Base-by-base conservation (phyloP, 257 asterid species). In the Perilla frutescens region DNA sequence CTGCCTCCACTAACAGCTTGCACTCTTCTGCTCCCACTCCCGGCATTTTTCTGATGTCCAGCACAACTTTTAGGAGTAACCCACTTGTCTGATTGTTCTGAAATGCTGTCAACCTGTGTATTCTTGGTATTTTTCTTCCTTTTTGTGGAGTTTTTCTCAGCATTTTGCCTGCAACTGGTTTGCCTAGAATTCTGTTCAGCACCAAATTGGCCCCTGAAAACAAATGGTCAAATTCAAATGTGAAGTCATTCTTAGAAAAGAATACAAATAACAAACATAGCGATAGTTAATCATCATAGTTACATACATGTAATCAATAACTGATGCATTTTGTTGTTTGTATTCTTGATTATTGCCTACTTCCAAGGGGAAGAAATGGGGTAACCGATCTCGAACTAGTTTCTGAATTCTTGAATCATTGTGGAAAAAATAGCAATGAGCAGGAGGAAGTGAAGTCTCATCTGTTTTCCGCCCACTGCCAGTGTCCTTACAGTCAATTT, bases 241-340 rank as follows among this genome's bases (percentile, higher is more conserved):
- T 13, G 59, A 67, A 44, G 43, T 51, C 7, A 57, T 26, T 53
- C 49, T 39, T 12, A 31, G 15, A 67, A 65, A 36, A 36, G 3
- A 36, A 43, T 10, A 36, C 10, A 41, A 20, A 41, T 9, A 58
- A 0, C 37, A 61, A 73, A 62, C 14, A 2, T 6, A 14, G 29
- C 31, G 12, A 62, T 12, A 70, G 39, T 39, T 41, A 64, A 65
- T 56, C 12, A 51, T 9, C 67, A 11, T 49, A 4, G 70, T 79
- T 83, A 86, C 97, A 81, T 86, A 94, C 99, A 84, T 86, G 88
- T 94, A 91, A 81, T 94, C 96, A 79, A 89, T 86, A 4, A 65
- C 86, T 40, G 91, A 77, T 40, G 68, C 83, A 76, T 76, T 72
- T 29, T 78, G 86, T 73, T 74, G 88, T 68, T 54, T 75, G 64